These are phyloP conservation scores for Smithsoniella earleae DNA, from an alignment of 163 green algal genomes.

Conservation along the genomic window DNA sequence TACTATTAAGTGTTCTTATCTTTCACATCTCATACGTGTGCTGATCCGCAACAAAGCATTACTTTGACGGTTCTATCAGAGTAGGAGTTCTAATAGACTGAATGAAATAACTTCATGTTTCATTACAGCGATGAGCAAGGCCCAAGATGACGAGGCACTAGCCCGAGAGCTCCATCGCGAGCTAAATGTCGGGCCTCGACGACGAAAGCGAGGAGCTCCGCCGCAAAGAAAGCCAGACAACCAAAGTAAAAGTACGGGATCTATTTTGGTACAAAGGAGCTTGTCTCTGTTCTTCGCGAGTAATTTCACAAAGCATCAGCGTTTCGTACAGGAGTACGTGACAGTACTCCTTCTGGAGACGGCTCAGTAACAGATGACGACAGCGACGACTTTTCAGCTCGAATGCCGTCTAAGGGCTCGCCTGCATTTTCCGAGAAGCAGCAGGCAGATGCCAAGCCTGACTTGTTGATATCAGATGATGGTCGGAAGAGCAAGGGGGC, in stretches of 20 bases:
- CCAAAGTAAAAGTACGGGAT: background rate
- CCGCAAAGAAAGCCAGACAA: background rate
- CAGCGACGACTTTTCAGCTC: conserved; percentile 19
- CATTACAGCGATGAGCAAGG: conserved; percentile 5
- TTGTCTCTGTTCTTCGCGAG: background rate
- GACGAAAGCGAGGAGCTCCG: background rate
- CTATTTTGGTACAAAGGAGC: background rate
- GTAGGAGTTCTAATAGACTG: no score
- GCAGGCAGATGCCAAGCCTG: background rate
- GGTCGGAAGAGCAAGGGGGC: no score
- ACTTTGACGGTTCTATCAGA: no score
- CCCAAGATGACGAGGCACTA: conserved; percentile 27
- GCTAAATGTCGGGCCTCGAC: conserved; percentile 18
- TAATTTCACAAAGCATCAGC: background rate
- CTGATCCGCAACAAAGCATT: no score
- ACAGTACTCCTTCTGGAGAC: background rate
- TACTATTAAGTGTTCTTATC: no score
- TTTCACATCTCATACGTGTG: no score
- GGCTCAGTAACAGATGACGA: conserved; percentile 12
- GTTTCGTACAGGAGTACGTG: background rate
- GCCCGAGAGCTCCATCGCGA: conserved; percentile 24
- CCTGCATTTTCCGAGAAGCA: background rate
- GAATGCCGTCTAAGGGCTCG: background rate
- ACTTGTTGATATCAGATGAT: no score
- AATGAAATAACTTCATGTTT: no score